Evolutionary conservation across 192 early-diverging fungal species (phyloP), one percentile per base, ranked within the genome.

Genomic region (Rhizophagus prolifer): DNA sequence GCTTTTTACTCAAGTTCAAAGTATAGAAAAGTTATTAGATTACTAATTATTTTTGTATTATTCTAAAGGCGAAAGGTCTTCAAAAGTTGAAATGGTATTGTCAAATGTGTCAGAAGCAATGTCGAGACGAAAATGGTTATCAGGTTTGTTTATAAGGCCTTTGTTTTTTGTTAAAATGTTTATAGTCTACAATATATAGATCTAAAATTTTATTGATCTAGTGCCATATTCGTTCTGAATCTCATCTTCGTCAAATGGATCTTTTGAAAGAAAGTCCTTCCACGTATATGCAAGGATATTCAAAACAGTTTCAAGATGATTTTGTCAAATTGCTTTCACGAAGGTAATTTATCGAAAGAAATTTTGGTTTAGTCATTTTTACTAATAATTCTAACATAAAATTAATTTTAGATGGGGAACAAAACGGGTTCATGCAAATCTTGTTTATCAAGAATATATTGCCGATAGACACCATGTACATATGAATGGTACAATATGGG

Each of bases 391-490:
- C 16, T 21, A 21, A 10, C 16, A 4, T 50, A n/a, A n/a, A n/a
- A n/a, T n/a, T 16, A 54, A 21, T 54, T 54, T 36, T 76, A 85
- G 94, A 67, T 93, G 92, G 77, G 92, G 91, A 7, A 95, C 94
- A 0, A 89, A 93, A 70, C 87, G 92, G 66, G 93, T 96, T 12
- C 81, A 90, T 34, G 95, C 95, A n/a, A 98, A 99, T 80, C 89
- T 92, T 23, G 95, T 98, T 2, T 99, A 99, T 85, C 94, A 99
- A 81, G 97, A 99, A 81, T 95, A 96, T 44, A 94, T 99, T 75
- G 83, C 91, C 7, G 94, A 99, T 81, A 83, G 92, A 36, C 85
- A 94, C 66, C 97, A 99, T 83, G 75, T 96, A 58, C 97, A 99
- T 78, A 97, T 99, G 96, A 99, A 97, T 77, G 86, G 95, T 2